Conservation (phyloP, 73 alveolate species). For the Stentor coeruleus region DNA sequence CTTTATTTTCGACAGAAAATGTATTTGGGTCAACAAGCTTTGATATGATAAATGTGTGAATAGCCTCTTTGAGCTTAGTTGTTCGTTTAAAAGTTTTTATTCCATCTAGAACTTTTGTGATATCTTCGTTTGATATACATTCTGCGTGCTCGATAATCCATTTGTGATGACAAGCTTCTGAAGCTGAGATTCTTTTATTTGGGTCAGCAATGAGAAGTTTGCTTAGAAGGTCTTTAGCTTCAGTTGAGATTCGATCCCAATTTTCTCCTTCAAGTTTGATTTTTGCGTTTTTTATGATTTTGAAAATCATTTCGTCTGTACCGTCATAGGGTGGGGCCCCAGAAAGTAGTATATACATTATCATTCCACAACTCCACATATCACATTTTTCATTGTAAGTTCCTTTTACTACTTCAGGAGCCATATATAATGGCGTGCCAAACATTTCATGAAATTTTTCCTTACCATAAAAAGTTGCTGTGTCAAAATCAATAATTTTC, state of each 20-base stretch:
- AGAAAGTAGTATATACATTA: too few species aligned
- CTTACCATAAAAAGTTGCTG: not conserved
- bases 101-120: not conserved
- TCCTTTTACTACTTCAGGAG: not conserved
- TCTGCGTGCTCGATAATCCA: not conserved
- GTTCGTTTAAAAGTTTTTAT: not conserved
- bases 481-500: conserved; percentile 67
- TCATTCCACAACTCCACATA: not conserved
- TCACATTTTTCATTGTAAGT: not conserved
- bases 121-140: not conserved
- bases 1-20: not conserved
- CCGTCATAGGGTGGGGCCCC: not conserved
- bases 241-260: not conserved
- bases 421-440: not conserved
- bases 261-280: not conserved
- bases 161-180: not conserved
- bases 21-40: not conserved
- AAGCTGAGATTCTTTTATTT: not conserved
- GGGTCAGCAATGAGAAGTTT: conserved; percentile 1
- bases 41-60: not conserved
- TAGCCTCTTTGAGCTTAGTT: not conserved
- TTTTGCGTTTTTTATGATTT: not conserved
- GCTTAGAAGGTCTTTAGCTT: not conserved
- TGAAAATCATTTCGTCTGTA: not conserved
- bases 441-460: not conserved